Conservation (phyloP, 352 stramenopile genomes). For the Phytophthora nicotianae region DNA sequence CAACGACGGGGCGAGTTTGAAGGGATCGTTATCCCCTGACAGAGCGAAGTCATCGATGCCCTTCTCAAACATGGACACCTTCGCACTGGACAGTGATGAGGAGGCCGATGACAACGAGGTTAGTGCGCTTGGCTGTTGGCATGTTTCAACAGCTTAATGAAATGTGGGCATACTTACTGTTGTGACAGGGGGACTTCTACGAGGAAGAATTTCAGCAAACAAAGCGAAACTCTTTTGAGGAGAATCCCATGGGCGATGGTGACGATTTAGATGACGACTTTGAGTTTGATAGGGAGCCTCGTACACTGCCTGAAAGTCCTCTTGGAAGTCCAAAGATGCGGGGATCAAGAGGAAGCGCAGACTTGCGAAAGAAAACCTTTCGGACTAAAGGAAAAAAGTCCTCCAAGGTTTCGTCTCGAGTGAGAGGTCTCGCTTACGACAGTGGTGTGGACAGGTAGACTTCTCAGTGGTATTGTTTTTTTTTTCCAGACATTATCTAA, state of each 20-base stretch:
- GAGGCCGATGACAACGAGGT: constrained; percentile 89
- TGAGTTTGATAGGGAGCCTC: constrained; percentile 84
- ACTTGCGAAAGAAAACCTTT: constrained; percentile 54
- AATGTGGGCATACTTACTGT: background rate
- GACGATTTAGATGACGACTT: constrained; percentile 90
- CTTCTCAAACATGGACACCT: constrained; percentile 66
- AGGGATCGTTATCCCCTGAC: constrained; percentile 71
- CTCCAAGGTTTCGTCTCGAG: constrained; percentile 50
- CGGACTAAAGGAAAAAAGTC: constrained; percentile 61
- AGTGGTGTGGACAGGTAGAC: constrained; percentile 80
- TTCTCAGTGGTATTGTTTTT: constrained; percentile 5
- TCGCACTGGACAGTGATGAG: constrained; percentile 83
- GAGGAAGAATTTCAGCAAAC: constrained; percentile 73
- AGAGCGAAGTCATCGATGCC: constrained; percentile 51
- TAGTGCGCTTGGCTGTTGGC: background rate
- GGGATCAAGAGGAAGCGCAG: constrained; percentile 32
- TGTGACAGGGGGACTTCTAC: constrained; percentile 66
- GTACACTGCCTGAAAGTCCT: constrained; percentile 49
- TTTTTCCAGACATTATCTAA: background rate
- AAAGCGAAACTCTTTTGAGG: constrained; percentile 83
- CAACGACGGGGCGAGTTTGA: constrained; percentile 74
- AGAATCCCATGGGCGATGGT: constrained; percentile 69
- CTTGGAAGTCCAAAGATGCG: constrained; percentile 63
- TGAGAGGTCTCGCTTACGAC: constrained; percentile 72
- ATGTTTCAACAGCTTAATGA: constrained; percentile 2